Evolutionary conservation across 768 basidiomycete species (phyloP).

Genomic region (Boletus subparvulus): DNA sequence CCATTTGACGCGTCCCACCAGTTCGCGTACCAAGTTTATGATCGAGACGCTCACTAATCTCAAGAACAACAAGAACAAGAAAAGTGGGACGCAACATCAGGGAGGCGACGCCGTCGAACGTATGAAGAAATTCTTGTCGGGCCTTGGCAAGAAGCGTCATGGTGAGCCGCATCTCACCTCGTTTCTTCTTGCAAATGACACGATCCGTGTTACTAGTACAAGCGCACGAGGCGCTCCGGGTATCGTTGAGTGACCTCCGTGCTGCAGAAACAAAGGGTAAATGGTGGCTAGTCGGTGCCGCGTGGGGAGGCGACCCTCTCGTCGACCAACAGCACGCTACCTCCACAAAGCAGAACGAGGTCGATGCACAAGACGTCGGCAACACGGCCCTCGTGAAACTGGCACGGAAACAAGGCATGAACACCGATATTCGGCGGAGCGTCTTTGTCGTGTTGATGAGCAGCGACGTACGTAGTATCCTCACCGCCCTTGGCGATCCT

Average conservation of each 20-base stretch:
- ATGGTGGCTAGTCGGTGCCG: conserved; percentile 99
- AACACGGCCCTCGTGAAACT: conserved; percentile 61
- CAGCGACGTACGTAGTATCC: conserved; percentile 65
- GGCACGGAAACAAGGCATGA: conserved; percentile 97
- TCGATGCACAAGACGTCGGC: conserved; percentile 30
- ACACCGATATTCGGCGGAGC: conserved; percentile 89
- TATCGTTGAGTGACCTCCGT: conserved; percentile 82
- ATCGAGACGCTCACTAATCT: conserved; percentile 89
- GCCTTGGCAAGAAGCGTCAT: conserved; percentile 74
- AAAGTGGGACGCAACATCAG: conserved; percentile 62
- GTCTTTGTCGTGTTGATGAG: conserved; percentile 96
- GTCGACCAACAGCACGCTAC: conserved; percentile 58
- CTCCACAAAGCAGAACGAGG: conserved; percentile 20
- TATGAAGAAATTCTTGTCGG: conserved; percentile 84
- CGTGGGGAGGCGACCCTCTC: conserved; percentile 91
- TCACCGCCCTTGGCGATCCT: neutral
- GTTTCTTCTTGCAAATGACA: neutral
- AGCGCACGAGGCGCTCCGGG: conserved; percentile 81
- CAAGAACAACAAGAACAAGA: conserved; percentile 85
- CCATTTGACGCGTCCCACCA: conserved; percentile 30
- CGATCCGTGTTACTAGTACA: conserved; percentile 51
- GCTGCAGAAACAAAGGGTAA: conserved; percentile 85
- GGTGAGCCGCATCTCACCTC: conserved; percentile 38
- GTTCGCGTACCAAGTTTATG: conserved; percentile 94
- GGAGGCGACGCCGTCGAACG: conserved; percentile 75